Evolutionary conservation across 768 basidiomycete genomes (phyloP), one percentile per base, ranked within the genome.

Genomic region (Podaxis carcinomalis): DNA sequence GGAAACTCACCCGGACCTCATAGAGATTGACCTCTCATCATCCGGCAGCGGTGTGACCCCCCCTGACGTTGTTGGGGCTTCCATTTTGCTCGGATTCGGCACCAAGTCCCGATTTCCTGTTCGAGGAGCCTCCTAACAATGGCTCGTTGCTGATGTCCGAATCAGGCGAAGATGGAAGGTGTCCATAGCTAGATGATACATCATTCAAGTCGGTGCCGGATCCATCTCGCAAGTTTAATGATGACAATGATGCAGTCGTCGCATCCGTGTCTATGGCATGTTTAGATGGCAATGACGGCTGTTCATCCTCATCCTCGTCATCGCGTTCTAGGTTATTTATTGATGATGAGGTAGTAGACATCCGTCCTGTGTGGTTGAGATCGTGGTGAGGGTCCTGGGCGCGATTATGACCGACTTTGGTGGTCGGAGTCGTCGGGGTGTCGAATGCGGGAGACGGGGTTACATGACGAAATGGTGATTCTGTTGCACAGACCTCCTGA

Each of bases 91-190:
- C 56, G 57, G 61, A 56, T 59, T 60, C 57, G 55, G 57, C 50
- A 21, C 65, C 35, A 36, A 60, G 56, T 60, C 65, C 28, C 27
- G 57, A 55, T 63, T 65, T 68, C 64, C 49, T 64, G 63, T 54
- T 36, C 25, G 70, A 66, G 47, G 47, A 49, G 11, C 47, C 47
- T 62, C 67, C 67, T 58, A 80, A 65, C 46, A 79, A 70, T 35
- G 77, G 78, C 64, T 75, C 77, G 65, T 74, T 73, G 23, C 72
- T 72, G 46, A 76, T 57, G 19, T 71, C 68, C 2, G 77, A 80
- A 51, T 79, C 80, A 3, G 77, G 77, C 28, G 80, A 78, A 54
- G 82, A 81, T 42, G 76, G 77, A 40, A 81, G 69, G 51, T 73
- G 69, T 58, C 77, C 78, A 66, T 80, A 83, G 59, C 72, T 68